These are phyloP conservation scores for Porogramme epimiltina DNA, from an alignment of 1,284 basidiomycete species.

Conservation along the genomic window DNA sequence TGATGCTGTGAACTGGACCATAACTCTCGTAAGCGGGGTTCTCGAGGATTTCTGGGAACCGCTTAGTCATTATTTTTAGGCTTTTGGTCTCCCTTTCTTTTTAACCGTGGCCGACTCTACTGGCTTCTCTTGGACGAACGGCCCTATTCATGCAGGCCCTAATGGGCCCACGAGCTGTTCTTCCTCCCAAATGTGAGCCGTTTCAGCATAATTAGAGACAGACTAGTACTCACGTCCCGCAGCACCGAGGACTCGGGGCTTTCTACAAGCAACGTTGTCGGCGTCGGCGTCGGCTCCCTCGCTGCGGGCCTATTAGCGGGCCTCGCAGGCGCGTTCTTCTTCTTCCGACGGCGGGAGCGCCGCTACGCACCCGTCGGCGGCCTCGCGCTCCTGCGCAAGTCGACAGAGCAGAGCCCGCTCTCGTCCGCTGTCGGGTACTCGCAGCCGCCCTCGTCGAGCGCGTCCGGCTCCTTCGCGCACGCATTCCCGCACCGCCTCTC, in stretches of 20 bases:
- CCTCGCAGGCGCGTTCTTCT: slow-evolving; percentile 28
- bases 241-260: slow-evolving; percentile 3
- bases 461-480: slow-evolving; percentile 4
- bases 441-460: neutral
- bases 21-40: slow-evolving; percentile 40
- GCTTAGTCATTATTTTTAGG: slow-evolving; percentile 26
- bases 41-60: neutral
- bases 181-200: neutral
- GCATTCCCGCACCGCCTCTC: neutral
- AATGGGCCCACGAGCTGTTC: slow-evolving; percentile 40
- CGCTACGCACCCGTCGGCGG: slow-evolving; percentile 6
- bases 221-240: neutral
- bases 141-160: slow-evolving; percentile 52
- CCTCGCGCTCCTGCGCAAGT: slow-evolving; percentile 17
- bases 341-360: slow-evolving; percentile 30
- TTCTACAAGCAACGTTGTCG: slow-evolving; percentile 35
- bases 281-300: slow-evolving; percentile 46
- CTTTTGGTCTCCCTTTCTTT: slow-evolving; percentile 58
- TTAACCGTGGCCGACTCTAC: slow-evolving; percentile 53
- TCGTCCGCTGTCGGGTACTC: neutral
- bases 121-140: slow-evolving; percentile 55
- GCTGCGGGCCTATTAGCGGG: slow-evolving; percentile 44
- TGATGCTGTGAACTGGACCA: slow-evolving; percentile 56
- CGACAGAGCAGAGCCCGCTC: slow-evolving; percentile 4
- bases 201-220: neutral